A percentile compares a stretch with the other conserved stretches of the same genome.
Conservation (phyloP, 1,284 basidiomycete genomes). For the Ustilago trichophora region DNA sequence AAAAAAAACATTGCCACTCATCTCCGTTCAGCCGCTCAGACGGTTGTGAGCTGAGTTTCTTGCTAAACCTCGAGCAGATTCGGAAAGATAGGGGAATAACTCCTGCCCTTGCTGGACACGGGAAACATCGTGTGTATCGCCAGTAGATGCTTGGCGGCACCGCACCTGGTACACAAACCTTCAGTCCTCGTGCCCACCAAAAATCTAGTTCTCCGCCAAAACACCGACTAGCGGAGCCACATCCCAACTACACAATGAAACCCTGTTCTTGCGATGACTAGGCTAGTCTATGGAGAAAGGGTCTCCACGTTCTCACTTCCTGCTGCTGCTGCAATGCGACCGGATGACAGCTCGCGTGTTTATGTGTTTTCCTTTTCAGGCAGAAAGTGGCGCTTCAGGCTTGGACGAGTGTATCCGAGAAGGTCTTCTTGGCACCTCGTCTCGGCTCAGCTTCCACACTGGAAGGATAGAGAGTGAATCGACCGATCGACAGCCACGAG, state of each 20-base stretch:
- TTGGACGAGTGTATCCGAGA: neutral
- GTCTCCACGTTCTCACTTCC: too few relatives aligned
- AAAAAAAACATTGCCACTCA: neutral
- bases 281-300: too few relatives aligned
- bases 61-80: too few relatives aligned
- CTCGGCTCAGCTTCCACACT: too few relatives aligned
- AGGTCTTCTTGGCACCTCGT: neutral
- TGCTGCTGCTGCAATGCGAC: neutral
- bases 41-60: neutral
- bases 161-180: neutral
- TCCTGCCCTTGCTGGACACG: slow-evolving; percentile 3
- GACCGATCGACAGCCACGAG: too few relatives aligned
- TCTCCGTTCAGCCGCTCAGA: neutral
- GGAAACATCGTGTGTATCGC: slow-evolving; percentile 5
- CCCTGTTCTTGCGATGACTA: too few relatives aligned
- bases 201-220: neutral
- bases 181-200: neutral
- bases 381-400: too few relatives aligned
- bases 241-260: too few relatives aligned
- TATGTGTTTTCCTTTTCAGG: too few relatives aligned
- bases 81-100: slow-evolving; percentile 1
- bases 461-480: too few relatives aligned
- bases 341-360: neutral
- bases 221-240: slow-evolving; percentile 7
- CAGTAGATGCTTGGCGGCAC: slow-evolving; percentile 2